Conservation (phyloP, 768 basidiomycete species). For the Obba rivulosa region DNA sequence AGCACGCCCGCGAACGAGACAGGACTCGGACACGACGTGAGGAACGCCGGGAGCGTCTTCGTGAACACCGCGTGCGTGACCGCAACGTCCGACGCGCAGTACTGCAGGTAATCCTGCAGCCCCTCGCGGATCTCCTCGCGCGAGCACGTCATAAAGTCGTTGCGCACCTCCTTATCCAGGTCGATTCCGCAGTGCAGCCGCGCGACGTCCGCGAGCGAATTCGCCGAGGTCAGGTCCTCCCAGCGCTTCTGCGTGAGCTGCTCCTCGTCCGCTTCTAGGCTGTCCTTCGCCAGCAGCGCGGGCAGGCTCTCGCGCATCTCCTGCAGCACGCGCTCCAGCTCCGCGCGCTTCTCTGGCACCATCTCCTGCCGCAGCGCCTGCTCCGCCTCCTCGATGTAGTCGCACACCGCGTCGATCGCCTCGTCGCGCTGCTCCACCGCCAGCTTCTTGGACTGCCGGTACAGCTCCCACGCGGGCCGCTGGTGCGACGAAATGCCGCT, state of each 20-base stretch:
- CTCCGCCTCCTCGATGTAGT: slow-evolving; percentile 40
- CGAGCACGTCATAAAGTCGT: slow-evolving; percentile 67
- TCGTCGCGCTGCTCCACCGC: slow-evolving; percentile 54
- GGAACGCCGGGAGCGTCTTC: slow-evolving; percentile 75
- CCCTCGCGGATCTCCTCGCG: slow-evolving; percentile 60
- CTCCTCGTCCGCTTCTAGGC: slow-evolving; percentile 34
- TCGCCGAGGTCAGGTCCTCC: slow-evolving; percentile 91
- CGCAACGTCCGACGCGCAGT: slow-evolving; percentile 82
- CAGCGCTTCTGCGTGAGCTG: slow-evolving; percentile 58
- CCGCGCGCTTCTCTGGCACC: slow-evolving; percentile 31
- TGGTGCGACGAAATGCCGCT: slow-evolving; percentile 94
- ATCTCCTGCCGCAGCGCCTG: slow-evolving; percentile 32
- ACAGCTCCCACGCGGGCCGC: slow-evolving; percentile 87
- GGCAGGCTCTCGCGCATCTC: slow-evolving; percentile 38
- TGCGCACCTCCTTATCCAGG: slow-evolving; percentile 72
- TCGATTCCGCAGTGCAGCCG: slow-evolving; percentile 80
- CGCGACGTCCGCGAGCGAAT: slow-evolving; percentile 90
- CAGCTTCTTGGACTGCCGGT: slow-evolving; percentile 64
- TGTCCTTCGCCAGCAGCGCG: slow-evolving; percentile 35
- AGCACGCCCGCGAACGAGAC: slow-evolving; percentile 89
- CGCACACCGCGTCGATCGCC: slow-evolving; percentile 57
- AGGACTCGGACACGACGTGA: slow-evolving; percentile 82
- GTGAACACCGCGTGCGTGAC: slow-evolving; percentile 80
- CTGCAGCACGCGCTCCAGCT: slow-evolving; percentile 33
- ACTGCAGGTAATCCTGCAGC: slow-evolving; percentile 70